A percentile compares a stretch with the other conserved stretches of the same genome.
Conservation (phyloP, 2,329 filamentous ascomycete species). For the Diaporthe sp. region DNA sequence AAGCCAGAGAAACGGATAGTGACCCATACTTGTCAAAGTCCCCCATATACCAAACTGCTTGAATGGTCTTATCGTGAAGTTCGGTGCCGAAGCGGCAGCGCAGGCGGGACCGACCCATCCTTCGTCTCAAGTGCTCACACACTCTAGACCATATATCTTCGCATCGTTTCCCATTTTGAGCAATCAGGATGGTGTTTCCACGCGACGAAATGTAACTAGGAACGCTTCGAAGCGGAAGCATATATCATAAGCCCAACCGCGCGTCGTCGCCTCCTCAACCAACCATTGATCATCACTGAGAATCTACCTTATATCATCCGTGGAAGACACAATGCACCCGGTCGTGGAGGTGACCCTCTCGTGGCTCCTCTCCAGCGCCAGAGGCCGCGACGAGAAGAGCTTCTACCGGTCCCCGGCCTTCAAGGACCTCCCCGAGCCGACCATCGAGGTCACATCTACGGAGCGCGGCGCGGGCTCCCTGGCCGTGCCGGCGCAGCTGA, state of each 20-base stretch:
- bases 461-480: slow-evolving; percentile 53
- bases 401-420: slow-evolving; percentile 55
- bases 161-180: not conserved
- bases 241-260: not conserved
- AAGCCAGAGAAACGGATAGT: not conserved
- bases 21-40: not conserved
- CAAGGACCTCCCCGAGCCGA: slow-evolving; percentile 48
- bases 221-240: not conserved
- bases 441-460: slow-evolving; percentile 54
- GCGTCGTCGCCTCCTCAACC: not conserved
- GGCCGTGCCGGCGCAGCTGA: slow-evolving; percentile 46
- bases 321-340: slow-evolving; percentile 11
- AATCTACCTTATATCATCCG: not conserved
- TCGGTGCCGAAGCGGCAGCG: slow-evolving; percentile 30
- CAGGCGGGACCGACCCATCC: slow-evolving; percentile 13
- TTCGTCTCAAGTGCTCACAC: not conserved
- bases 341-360: slow-evolving; percentile 51
- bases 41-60: no score
- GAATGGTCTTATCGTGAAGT: not conserved
- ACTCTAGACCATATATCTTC: not conserved
- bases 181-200: not conserved
- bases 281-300: no score
- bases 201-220: not conserved
- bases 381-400: slow-evolving; percentile 53
- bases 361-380: slow-evolving; percentile 55